These are phyloP conservation scores for Marvania coccoides DNA, from an alignment of 139 green algal genomes.

Conservation along the genomic window DNA sequence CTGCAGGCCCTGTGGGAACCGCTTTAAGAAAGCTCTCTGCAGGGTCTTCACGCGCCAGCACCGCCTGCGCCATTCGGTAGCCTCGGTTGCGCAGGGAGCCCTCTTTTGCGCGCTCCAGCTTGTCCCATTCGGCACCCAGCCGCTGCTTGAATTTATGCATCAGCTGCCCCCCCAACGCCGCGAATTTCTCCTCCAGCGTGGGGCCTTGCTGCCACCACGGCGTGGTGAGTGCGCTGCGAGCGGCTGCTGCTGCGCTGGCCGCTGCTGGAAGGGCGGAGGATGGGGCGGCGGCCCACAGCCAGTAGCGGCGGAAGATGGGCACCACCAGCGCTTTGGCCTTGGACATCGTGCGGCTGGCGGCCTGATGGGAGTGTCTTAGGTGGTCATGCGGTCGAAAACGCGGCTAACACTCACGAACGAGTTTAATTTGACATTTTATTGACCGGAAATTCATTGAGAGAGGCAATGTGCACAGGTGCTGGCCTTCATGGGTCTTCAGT, in stretches of 20 bases:
- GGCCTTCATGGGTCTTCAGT: too few species aligned
- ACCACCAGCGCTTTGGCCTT: conserved; percentile 21
- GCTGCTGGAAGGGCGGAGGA: not conserved
- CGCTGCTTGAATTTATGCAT: conserved; percentile 2
- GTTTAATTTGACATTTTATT: too few species aligned
- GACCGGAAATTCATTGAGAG: too few species aligned
- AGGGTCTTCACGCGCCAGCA: conserved; percentile 46
- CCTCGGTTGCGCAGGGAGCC: conserved; percentile 28
- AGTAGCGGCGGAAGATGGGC: conserved; percentile 30
- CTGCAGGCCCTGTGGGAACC: conserved; percentile 16
- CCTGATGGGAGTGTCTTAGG: not conserved
- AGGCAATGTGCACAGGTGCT: too few species aligned
- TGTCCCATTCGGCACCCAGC: conserved; percentile 32
- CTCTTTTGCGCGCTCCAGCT: conserved; percentile 29
- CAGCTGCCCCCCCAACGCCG: not conserved
- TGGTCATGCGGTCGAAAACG: too few species aligned
- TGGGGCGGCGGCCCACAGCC: conserved; percentile 22
- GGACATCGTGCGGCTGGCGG: not conserved
- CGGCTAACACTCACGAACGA: too few species aligned
- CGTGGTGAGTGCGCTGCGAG: not conserved
- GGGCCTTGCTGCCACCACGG: conserved; percentile 10
- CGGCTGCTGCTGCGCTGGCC: not conserved
- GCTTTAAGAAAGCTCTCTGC: conserved; percentile 51
- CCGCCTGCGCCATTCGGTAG: conserved; percentile 37
- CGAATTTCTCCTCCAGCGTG: conserved; percentile 22